Percentiles rank a stretch among this genome's conserved stretches.
phyloP scores from a whole-genome alignment of 345 rosid species.

The Eucalyptus cloeziana region DNA sequence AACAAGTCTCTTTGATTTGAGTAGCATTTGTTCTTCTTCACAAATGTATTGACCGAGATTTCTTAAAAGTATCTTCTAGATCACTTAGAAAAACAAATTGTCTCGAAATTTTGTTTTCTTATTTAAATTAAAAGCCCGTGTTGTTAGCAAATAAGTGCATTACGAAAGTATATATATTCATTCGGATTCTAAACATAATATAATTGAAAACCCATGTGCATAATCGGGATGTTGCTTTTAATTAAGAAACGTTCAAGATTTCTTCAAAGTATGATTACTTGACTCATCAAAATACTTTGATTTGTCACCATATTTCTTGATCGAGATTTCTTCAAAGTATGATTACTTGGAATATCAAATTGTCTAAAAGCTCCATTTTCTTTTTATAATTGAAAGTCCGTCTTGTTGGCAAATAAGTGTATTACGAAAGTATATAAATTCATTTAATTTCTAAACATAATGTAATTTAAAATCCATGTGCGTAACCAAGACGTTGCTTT shows the following conservation, averaged over 20 bases:
- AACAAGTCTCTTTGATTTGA: neutral
- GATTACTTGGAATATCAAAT: neutral
- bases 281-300: no score
- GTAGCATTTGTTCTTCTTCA: neutral
- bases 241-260: neutral
- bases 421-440: neutral
- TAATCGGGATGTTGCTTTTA: neutral
- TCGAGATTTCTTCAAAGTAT: neutral
- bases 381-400: neutral
- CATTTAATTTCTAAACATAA: neutral
- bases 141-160: neutral
- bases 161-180: neutral
- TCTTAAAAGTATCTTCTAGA: neutral
- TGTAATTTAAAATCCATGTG: neutral
- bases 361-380: neutral
- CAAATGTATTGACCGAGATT: neutral
- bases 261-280: no score
- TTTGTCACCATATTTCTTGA: no score
- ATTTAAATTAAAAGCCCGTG: neutral
- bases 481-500: neutral
- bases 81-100: rapidly evolving
- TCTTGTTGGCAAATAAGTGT: neutral
- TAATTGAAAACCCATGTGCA: neutral
- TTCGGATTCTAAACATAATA: neutral
- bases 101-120: neutral